Conservation (phyloP, 2,329 filamentous ascomycete species). For the Graphilbum sp. region DNA sequence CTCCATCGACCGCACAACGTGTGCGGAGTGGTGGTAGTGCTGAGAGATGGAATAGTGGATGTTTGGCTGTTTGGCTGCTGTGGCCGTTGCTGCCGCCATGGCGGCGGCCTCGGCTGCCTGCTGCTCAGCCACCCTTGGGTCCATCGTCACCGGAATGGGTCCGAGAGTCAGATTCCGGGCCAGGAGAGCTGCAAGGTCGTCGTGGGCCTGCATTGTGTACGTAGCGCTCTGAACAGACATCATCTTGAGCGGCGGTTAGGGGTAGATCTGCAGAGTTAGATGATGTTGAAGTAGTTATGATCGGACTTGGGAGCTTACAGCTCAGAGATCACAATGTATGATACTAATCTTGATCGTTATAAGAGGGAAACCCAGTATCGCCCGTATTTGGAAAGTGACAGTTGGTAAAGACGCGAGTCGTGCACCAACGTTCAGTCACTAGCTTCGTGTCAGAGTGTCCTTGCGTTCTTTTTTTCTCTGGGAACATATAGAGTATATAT, state of each 20-base stretch:
- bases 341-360: no score
- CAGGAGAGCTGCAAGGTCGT: constrained; percentile 72
- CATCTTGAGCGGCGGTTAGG: constrained; percentile 1
- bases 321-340: no score
- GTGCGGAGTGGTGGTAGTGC: constrained; percentile 71
- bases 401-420: no score
- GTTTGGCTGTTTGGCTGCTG: constrained; percentile 14
- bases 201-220: constrained; percentile 44
- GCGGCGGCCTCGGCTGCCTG: background rate
- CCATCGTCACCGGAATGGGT: background rate
- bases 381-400: no score
- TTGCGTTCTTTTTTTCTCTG: no score
- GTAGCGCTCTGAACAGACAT: constrained; percentile 7
- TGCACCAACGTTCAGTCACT: no score
- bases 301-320: no score
- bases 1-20: constrained; percentile 32
- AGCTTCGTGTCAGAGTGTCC: no score
- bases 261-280: no score
- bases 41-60: constrained; percentile 62
- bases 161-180: constrained; percentile 24
- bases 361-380: no score
- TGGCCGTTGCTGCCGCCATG: background rate
- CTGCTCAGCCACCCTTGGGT: background rate
- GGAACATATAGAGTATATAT: no score
- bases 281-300: no score